These are phyloP conservation scores for Beauveria varroae DNA, from an alignment of 2,329 filamentous ascomycete species.

Conservation along the genomic window DNA sequence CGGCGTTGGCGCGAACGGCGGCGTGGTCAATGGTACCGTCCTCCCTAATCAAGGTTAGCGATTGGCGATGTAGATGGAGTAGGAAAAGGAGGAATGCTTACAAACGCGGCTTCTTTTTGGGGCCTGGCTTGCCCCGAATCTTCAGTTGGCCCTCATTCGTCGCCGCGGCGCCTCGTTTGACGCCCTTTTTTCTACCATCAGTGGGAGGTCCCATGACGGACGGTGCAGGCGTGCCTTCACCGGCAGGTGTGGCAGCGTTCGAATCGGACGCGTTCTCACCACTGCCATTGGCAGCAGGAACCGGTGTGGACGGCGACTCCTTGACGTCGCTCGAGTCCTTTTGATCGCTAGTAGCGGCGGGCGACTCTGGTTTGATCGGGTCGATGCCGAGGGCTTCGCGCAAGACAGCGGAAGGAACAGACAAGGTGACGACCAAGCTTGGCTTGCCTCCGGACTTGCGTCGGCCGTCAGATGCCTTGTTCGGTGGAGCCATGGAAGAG, in stretches of 20 bases:
- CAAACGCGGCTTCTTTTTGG: slow-evolving; percentile 94
- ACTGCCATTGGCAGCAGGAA: slow-evolving; percentile 35
- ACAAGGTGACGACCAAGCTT: slow-evolving; percentile 42
- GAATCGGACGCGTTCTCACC: slow-evolving; percentile 53
- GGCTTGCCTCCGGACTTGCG: slow-evolving; percentile 31
- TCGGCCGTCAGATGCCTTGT: slow-evolving; percentile 27
- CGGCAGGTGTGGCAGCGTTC: slow-evolving; percentile 49
- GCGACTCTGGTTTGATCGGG: slow-evolving; percentile 34
- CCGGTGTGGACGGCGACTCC: slow-evolving; percentile 37
- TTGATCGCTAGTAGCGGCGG: slow-evolving; percentile 32
- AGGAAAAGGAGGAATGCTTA: slow-evolving; percentile 44
- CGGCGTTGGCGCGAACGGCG: slow-evolving; percentile 36
- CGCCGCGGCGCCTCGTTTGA: slow-evolving; percentile 60
- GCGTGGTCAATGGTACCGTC: slow-evolving; percentile 55
- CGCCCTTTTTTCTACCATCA: slow-evolving; percentile 68
- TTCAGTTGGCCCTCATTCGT: slow-evolving; percentile 57
- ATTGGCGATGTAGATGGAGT: slow-evolving; percentile 6
- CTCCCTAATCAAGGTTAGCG: slow-evolving; percentile 37
- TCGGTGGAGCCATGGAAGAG: slow-evolving; percentile 26
- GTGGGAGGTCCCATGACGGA: slow-evolving; percentile 52
- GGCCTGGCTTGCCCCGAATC: slow-evolving; percentile 78
- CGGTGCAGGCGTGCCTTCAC: slow-evolving; percentile 46
- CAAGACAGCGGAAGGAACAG: slow-evolving; percentile 42
- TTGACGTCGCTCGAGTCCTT: slow-evolving; percentile 28
- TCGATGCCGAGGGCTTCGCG: slow-evolving; percentile 39